Evolutionary conservation across 352 stramenopile genomes (phyloP).

Genomic region (Blastocystis sp.): DNA sequence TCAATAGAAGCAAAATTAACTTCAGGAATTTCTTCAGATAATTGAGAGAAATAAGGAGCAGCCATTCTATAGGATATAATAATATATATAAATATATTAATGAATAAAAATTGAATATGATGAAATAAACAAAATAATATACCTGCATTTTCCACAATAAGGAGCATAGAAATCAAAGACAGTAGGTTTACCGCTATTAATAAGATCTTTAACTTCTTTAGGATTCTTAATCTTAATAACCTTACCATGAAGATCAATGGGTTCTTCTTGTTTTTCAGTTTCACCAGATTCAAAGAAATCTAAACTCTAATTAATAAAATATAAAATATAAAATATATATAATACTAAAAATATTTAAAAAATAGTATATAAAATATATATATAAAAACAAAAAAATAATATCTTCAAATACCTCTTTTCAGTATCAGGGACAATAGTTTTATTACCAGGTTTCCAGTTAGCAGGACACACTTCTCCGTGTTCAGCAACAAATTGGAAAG

Average conservation of each 20-base stretch:
- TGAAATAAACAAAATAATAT: too few species aligned
- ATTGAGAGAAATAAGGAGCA: conserved; percentile 31
- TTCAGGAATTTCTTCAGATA: conserved; percentile 17
- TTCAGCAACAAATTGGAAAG: conserved; percentile 68
- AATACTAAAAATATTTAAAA: too few species aligned
- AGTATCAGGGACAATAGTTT: conserved; percentile 57
- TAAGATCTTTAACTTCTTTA: conserved; percentile 38
- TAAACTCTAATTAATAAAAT: conserved; percentile 12
- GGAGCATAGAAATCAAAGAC: conserved; percentile 43
- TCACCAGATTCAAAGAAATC: conserved; percentile 27
- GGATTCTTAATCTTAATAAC: conserved; percentile 31
- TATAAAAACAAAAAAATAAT: too few species aligned
- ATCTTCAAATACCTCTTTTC: conserved; percentile 16
- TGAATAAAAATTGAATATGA: too few species aligned
- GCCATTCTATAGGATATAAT: too few species aligned
- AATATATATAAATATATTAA: too few species aligned
- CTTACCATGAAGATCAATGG: conserved; percentile 18
- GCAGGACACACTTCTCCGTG: conserved; percentile 66
- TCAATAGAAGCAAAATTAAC: conserved; percentile 28
- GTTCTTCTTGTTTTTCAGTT: conserved; percentile 12
- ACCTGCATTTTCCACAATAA: conserved; percentile 45
- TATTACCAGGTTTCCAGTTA: conserved; percentile 66
- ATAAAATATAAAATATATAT: too few species aligned
- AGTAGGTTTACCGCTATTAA: conserved; percentile 18
- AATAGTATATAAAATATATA: too few species aligned